Evolutionary conservation across 176 grass and related monocot genomes (phyloP).

Genomic region (Eragrostis nindensis): DNA sequence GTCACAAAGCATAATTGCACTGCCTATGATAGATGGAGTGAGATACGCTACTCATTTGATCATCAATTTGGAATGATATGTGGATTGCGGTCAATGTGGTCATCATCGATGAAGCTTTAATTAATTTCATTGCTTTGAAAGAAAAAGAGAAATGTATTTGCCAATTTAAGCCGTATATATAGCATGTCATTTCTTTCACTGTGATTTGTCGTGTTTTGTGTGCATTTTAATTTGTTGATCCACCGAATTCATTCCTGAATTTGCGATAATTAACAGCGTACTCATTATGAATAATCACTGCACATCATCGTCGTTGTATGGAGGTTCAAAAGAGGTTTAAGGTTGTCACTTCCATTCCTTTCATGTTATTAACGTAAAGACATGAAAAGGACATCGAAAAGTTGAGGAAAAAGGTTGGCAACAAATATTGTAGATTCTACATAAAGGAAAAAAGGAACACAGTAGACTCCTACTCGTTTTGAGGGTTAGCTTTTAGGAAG

Average conservation of each 20-base stretch:
- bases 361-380: neutral
- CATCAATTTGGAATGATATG: conserved; percentile 20
- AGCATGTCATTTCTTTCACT: neutral
- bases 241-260: neutral
- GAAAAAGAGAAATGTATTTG: conserved; percentile 2
- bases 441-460: conserved; percentile 35
- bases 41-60: conserved; percentile 55
- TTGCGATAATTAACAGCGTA: neutral
- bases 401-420: neutral
- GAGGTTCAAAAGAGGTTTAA: neutral
- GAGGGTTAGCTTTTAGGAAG: conserved; percentile 41
- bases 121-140: neutral
- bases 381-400: neutral
- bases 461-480: conserved; percentile 35
- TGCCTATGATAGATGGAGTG: conserved; percentile 19
- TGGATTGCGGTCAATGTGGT: conserved; percentile 19
- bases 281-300: neutral
- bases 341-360: neutral
- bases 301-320: neutral
- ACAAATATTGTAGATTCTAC: conserved; percentile 22
- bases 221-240: neutral
- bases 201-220: neutral
- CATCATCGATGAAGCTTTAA: conserved; percentile 36
- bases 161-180: no score
- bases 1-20: conserved; percentile 38